Evolutionary conservation across 306 rosid genomes (phyloP), one percentile per base, ranked within the genome.

Genomic region (Quercus glauca): DNA sequence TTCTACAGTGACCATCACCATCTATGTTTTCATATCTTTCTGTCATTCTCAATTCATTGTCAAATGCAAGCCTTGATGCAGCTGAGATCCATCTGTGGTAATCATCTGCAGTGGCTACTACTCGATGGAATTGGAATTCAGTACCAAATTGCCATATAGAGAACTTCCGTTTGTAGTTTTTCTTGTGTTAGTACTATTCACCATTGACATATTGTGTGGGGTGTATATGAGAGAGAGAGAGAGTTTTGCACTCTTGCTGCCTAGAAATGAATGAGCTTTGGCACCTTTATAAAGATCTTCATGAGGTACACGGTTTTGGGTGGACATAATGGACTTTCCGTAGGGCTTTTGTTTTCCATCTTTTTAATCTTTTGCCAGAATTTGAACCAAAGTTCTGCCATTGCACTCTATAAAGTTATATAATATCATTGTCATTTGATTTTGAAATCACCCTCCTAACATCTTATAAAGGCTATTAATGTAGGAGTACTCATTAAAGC

Each of bases 351-450:
- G 9, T 49, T 31, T n/a, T 13, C 61, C 19, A 6, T 7, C 5
- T 65, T 52, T 76, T 18, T 12, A 43, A 21, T 18, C 28, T 45
- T 26, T 45, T 28, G 49, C 60, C 11, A 29, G 65, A 79, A 43
- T 79, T 73, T 79, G 83, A 79, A 73, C 55, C 25, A 73, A 63
- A 55, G 52, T 57, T 61, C 78, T 74, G 83, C 83, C 82, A 72
- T 49, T 14, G 26, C 28, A 60, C 7, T 49, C 37, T 17, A 67
- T 65, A 65, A 67, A 67, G 74, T 67, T 5, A 49, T 45, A 28
- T n/a, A 49, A 17, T 20, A 4, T 33, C 0, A 4, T 61, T 29
- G 31, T 60, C 17, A 35, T 76, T 58, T 76, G 59, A 67, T 69
- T 77, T 76, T 77, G 20, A 71, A 77, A 52, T 49, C 45, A 26